phyloP scores from a whole-genome alignment of 2,329 filamentous ascomycete genomes.

The Colletotrichum sp. region DNA sequence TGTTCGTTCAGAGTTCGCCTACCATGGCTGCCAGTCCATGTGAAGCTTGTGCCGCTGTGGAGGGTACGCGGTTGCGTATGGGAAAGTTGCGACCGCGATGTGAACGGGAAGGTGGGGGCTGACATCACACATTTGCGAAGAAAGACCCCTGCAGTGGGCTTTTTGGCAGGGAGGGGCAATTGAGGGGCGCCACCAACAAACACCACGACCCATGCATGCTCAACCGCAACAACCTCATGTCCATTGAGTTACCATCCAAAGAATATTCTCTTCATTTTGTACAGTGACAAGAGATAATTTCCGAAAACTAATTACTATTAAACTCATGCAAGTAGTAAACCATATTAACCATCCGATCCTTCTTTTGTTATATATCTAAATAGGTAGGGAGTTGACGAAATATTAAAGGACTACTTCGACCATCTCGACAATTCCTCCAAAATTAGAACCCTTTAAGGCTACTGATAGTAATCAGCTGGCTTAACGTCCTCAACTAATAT shows the following conservation, averaged over 20 bases:
- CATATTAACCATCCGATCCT: neutral
- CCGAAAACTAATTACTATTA: neutral
- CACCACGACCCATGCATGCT: neutral
- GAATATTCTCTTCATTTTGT: neutral
- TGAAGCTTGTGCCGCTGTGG: conserved; percentile 20
- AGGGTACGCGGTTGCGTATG: conserved; percentile 24
- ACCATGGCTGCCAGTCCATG: conserved; percentile 47
- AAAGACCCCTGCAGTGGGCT: conserved; percentile 4
- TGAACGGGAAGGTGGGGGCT: conserved; percentile 17
- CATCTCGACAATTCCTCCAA: neutral
- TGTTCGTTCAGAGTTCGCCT: conserved; percentile 8
- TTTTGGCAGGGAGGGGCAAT: conserved; percentile 8
- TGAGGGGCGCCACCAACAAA: conserved; percentile 1
- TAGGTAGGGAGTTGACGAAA: neutral
- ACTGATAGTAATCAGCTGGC: neutral
- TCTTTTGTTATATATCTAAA: neutral
- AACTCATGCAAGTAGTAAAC: neutral
- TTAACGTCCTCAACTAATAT: neutral
- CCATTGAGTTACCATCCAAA: neutral
- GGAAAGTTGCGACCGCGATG: conserved; percentile 9
- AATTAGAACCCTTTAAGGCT: neutral
- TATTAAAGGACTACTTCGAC: neutral
- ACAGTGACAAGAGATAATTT: neutral
- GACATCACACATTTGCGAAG: conserved; percentile 18
- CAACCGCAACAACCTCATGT: neutral